Conservation (phyloP, 1,284 basidiomycete species). For the Paramarasmius palmivorus region DNA sequence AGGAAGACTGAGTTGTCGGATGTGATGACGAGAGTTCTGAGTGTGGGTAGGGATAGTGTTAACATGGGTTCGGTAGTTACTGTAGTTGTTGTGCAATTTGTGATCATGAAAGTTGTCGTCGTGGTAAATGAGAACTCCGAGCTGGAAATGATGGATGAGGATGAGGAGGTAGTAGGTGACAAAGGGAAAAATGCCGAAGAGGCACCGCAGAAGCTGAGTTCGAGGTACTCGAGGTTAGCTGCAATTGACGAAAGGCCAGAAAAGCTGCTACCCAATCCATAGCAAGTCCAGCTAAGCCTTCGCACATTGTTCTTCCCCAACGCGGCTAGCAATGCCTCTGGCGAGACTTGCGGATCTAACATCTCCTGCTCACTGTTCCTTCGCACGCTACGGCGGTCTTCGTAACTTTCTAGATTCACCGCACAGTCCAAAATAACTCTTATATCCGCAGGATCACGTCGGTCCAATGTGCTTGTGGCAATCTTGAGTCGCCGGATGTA, state of each 20-base stretch:
- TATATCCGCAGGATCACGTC: conserved; percentile 65
- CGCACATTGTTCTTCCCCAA: conserved; percentile 27
- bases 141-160: no score
- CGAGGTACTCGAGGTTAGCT: conserved; percentile 4
- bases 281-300: conserved; percentile 9
- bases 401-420: conserved; percentile 57
- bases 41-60: no score
- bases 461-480: conserved; percentile 64
- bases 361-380: conserved; percentile 45
- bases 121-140: no score
- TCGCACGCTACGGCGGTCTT: conserved; percentile 63
- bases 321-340: conserved; percentile 55
- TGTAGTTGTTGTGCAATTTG: no score
- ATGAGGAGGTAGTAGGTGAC: no score
- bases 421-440: conserved; percentile 65
- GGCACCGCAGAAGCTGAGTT: not conserved
- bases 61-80: no score
- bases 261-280: not conserved
- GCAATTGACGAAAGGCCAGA: not conserved
- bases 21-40: no score
- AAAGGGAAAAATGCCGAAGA: not conserved
- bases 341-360: conserved; percentile 45
- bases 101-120: no score
- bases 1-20: no score
- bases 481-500: conserved; percentile 66